These are phyloP conservation scores for Cladophialophora chaetospira DNA, from an alignment of 2,329 filamentous ascomycete species.

Conservation along the genomic window DNA sequence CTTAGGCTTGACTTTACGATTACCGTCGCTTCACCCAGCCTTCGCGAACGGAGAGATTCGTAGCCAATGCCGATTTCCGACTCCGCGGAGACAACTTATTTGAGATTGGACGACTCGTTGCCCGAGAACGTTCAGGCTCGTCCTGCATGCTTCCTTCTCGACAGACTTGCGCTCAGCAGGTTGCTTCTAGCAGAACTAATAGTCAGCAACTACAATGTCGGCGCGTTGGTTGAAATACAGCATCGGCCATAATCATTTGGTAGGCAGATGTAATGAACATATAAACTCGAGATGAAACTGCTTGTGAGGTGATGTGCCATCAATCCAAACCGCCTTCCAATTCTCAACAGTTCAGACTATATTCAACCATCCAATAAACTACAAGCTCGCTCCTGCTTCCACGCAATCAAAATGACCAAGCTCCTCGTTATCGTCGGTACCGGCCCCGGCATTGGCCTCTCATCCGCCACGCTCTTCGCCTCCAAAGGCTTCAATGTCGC, in stretches of 20 bases:
- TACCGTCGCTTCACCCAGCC: no score
- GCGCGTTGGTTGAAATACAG: background rate
- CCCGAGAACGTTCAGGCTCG: no score
- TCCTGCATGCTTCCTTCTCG: background rate
- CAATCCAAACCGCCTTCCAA: background rate
- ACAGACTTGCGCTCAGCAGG: background rate
- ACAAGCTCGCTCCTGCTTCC: no score
- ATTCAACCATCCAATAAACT: background rate
- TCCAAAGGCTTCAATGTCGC: conserved; percentile 18
- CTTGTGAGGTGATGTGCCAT: background rate
- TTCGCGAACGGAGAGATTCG: no score
- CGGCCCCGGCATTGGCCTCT: conserved; percentile 17
- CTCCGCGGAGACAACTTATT: no score
- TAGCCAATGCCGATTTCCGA: no score
- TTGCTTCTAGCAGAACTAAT: background rate
- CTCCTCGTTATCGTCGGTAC: conserved; percentile 18
- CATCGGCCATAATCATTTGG: background rate
- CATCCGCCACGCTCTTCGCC: conserved; percentile 14
- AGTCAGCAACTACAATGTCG: background rate
- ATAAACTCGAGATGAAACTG: background rate
- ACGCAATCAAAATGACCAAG: background rate
- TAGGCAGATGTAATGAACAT: background rate
- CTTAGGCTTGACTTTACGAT: no score
- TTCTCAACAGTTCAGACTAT: background rate
- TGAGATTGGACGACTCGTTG: no score